These are phyloP conservation scores for Allantophomopsis lycopodina DNA, from an alignment of 2,329 filamentous ascomycete species.

Conservation along the genomic window DNA sequence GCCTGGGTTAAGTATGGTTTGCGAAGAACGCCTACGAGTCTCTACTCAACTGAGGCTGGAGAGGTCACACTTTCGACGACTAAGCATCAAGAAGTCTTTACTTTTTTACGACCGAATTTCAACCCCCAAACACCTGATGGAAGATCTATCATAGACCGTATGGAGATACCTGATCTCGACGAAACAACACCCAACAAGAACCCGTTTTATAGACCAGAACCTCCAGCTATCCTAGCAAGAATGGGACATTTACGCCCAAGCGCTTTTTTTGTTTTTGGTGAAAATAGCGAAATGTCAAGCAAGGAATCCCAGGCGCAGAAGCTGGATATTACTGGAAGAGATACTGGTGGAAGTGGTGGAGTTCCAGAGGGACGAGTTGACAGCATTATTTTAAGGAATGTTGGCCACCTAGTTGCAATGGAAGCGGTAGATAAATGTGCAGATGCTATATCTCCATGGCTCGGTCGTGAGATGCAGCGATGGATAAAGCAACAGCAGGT, in stretches of 20 bases:
- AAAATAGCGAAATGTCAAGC: constrained; percentile 38
- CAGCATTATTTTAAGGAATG: constrained; percentile 45
- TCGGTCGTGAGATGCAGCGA: constrained; percentile 37
- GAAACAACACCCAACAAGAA: constrained; percentile 12
- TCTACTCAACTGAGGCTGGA: constrained; percentile 32
- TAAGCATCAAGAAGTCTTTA: constrained; percentile 80
- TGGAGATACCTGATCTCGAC: constrained; percentile 25
- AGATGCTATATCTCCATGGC: constrained; percentile 38
- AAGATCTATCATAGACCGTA: constrained; percentile 27
- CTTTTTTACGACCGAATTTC: constrained; percentile 51
- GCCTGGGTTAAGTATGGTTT: constrained; percentile 62
- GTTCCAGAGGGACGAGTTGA: constrained; percentile 50
- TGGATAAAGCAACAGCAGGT: constrained; percentile 43
- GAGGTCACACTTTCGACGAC: constrained; percentile 65
- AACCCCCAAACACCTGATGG: constrained; percentile 18
- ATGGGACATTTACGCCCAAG: constrained; percentile 49
- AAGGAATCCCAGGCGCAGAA: constrained; percentile 39
- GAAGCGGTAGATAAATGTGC: constrained; percentile 60
- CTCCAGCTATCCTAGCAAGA: constrained; percentile 35
- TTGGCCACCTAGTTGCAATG: constrained; percentile 75
- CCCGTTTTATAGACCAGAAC: constrained; percentile 57
- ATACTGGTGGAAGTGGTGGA: constrained; percentile 55
- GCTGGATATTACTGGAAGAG: constrained; percentile 48
- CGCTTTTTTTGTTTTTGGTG: constrained; percentile 58
- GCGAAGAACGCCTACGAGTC: constrained; percentile 52